A percentile compares a stretch with the other conserved stretches of the same genome.
phyloP scores from a whole-genome alignment of 169 alveolate genomes.

The Plasmodium knowlesi region DNA sequence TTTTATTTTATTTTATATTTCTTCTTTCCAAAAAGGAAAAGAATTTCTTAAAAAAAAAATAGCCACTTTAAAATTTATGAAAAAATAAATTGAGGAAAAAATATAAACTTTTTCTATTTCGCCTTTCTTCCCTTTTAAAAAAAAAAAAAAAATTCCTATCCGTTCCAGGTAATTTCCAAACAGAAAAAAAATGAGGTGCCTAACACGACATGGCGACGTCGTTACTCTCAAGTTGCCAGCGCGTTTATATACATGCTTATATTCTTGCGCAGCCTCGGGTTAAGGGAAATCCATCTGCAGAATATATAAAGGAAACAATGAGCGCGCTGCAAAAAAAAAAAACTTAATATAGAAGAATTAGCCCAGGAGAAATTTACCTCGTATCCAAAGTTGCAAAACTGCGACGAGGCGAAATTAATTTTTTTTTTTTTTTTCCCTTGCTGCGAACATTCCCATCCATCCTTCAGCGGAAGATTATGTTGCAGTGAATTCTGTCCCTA shows the following conservation, averaged over 20 bases:
- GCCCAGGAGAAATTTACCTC: not conserved
- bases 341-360: not conserved
- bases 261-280: not conserved
- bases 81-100: not conserved
- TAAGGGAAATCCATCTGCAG: not conserved
- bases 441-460: not conserved
- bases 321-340: too few relatives aligned
- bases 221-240: not conserved
- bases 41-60: not conserved
- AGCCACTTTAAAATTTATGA: not conserved
- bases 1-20: not conserved
- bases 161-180: not conserved
- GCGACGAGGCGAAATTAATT: not conserved
- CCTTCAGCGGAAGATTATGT: not conserved
- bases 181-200: not conserved
- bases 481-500: not conserved
- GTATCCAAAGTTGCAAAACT: not conserved
- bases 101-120: not conserved
- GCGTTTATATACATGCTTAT: not conserved
- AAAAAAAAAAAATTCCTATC: not conserved
- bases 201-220: not conserved
- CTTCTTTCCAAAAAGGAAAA: not conserved
- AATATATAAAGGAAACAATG: not conserved
- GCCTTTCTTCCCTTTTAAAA: not conserved
- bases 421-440: not conserved